Evolutionary conservation across 2,329 filamentous ascomycete genomes (phyloP), one percentile per base, ranked within the genome.

Genomic region (Phoma herbarum): DNA sequence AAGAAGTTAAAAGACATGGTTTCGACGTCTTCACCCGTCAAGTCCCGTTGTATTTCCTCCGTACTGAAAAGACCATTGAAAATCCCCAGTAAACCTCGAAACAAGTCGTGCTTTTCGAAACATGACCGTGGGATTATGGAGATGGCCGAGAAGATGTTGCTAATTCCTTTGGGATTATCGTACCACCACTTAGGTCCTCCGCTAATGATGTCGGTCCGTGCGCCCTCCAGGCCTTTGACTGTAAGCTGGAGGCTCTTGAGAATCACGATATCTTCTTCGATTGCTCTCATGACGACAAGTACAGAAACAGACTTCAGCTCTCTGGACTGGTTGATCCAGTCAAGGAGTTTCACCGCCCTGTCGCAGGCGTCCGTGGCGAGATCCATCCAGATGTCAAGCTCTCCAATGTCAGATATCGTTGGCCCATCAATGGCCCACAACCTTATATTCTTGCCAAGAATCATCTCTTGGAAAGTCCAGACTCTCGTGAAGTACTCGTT

Each of bases 71-170:
- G 20, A 11, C 44, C 28, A 46, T 29, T 11, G 28, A 33, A 46
- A 6, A 46, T 33, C 4, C 44, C 44, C 12, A 46, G 7, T 3
- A 46, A 10, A 9, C 26, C 44, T 23, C 28, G 28, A 16, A 33
- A 46, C 10, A 33, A 12, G 11, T 22, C 44, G 11, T 31, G 25
- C 20, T 31, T 33, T 18, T 33, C 11, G n/a, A 33, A 31, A 16
- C 44, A 31, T 3, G 26, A 29, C 5, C 44, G 44, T 10, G 43
- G 43, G 9, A 45, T 20, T 2, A 45, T 20, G 11, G 43, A 28
- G 9, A 45, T 29, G 12, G 43, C 43, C 8, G 43, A 45, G 25
- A 45, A 45, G 43, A 45, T 45, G 18, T 45, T 45, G 26, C 43
- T 29, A n/a, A 45, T 45, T 12, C 43, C 43, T 22, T 29, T 29